A percentile compares a stretch with the other conserved stretches of the same genome.
These are phyloP conservation scores for Cryptococcus hybrid DNA, from an alignment of 1,284 basidiomycete species.

Conservation along the genomic window DNA sequence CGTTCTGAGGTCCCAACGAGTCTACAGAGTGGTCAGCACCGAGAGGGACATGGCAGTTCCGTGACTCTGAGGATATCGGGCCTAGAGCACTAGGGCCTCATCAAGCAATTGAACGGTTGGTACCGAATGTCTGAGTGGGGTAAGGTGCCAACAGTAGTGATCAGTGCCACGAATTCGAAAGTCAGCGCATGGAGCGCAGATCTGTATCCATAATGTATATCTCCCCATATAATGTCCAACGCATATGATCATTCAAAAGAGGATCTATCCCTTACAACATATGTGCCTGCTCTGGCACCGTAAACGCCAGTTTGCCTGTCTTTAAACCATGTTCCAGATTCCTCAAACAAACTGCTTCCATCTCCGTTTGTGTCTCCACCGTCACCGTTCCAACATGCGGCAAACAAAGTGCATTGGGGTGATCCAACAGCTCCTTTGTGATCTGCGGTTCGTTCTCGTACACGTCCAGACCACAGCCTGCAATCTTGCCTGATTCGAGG, in stretches of 20 bases:
- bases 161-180: no score
- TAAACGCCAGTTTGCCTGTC: slow-evolving; percentile 16
- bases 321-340: slow-evolving; percentile 19
- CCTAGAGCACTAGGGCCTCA: no score
- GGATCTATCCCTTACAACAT: background rate
- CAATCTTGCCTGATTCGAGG: slow-evolving; percentile 72
- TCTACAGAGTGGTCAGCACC: background rate
- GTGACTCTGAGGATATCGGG: no score
- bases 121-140: no score
- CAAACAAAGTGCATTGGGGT: slow-evolving; percentile 20
- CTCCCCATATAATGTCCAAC: no score
- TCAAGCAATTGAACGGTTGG: no score
- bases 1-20: background rate
- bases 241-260: no score
- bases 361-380: slow-evolving; percentile 6
- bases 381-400: slow-evolving; percentile 31
- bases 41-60: no score
- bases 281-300: slow-evolving; percentile 21
- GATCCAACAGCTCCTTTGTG: slow-evolving; percentile 22
- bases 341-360: slow-evolving; percentile 25
- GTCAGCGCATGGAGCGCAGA: no score
- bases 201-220: background rate
- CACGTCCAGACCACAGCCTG: slow-evolving; percentile 73
- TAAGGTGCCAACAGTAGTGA: no score
- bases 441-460: slow-evolving; percentile 27